Evolutionary conservation across 768 basidiomycete genomes (phyloP), one percentile per base, ranked within the genome.

Genomic region (Galerina marginata): DNA sequence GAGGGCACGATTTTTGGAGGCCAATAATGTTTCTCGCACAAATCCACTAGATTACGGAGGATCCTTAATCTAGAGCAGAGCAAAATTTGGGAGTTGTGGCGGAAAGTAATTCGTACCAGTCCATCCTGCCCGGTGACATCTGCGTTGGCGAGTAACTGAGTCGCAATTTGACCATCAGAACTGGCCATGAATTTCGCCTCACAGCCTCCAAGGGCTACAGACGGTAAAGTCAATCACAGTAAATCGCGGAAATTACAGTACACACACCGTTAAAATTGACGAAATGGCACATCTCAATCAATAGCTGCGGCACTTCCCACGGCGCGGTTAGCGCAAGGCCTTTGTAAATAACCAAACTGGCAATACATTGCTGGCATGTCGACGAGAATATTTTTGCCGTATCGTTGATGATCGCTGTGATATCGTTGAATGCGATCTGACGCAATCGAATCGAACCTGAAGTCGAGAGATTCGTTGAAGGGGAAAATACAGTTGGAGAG

Each of bases 261-360:
- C 23, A 16, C 20, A 3, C 16, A 53, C 51, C 51, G 29, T 53
- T 40, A 15, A 53, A 53, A 12, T 53, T 40, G 51, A 53, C 51
- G 51, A 53, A 53, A 26, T 53, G 37, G 38, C 51, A 53, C 14
- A 53, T 53, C 20, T 53, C 16, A 29, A 53, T 53, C 51, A 53
- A 53, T 9, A 53, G 38, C 20, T 37, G 51, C 20, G 51, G 51
- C n/a, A 53, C 51, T 20, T 53, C 51, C 51, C 51, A 53, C 14
- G 51, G 51, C 6, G 51, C 51, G 9, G 51, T 42, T 7, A 53
- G 12, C 14, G 51, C 51, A 25, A 53, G 14, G 9, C 29, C 15
- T 39, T 53, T 53, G 39, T 40, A 40, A 15, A 53, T 38, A 3
- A 53, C 14, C 39, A 53, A 40, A 11, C 51, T 53, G 23, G 51